Percentiles rank a stretch among this genome's conserved stretches.
Conservation (phyloP, 108 stramenopile genomes). For the Nitzschia sp. region DNA sequence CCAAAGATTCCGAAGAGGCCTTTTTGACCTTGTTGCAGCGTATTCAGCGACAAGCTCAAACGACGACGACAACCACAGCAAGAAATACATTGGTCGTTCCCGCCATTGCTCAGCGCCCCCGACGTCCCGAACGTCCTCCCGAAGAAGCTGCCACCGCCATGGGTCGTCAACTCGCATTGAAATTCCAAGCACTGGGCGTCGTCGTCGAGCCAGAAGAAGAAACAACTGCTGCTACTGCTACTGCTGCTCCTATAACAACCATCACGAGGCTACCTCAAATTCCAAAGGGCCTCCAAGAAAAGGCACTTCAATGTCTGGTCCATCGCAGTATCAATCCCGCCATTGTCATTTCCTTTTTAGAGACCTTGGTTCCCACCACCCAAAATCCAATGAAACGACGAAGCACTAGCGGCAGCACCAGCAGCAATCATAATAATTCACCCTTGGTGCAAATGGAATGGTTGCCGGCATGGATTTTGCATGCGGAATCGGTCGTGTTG, state of each 20-base stretch:
- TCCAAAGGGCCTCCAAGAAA: constrained; percentile 25
- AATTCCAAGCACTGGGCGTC: constrained; percentile 4
- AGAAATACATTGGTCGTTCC: not conserved
- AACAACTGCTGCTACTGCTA: not conserved
- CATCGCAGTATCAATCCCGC: constrained; percentile 17
- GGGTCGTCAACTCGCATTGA: constrained; percentile 32
- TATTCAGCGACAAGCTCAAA: constrained; percentile 28
- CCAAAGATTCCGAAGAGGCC: constrained; percentile 21
- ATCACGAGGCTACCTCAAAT: not conserved
- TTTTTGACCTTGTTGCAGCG: constrained; percentile 26
- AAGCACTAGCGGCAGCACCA: not conserved
- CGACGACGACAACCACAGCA: not conserved
- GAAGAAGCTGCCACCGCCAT: constrained; percentile 33
- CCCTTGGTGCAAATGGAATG: constrained; percentile 22
- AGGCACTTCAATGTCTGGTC: constrained; percentile 16
- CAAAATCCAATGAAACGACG: not conserved
- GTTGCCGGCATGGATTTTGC: constrained; percentile 33
- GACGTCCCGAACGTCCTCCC: constrained; percentile 25
- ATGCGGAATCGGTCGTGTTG: constrained; percentile 21
- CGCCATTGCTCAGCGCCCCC: too few species aligned
- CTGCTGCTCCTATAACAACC: not conserved
- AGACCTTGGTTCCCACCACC: constrained; percentile 5
- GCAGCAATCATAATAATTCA: not conserved
- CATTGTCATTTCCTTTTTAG: constrained; percentile 17
- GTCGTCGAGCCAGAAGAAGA: not conserved